These are phyloP conservation scores for Cylindrodendrum hubeiense DNA, from an alignment of 2,329 filamentous ascomycete genomes.

Conservation along the genomic window DNA sequence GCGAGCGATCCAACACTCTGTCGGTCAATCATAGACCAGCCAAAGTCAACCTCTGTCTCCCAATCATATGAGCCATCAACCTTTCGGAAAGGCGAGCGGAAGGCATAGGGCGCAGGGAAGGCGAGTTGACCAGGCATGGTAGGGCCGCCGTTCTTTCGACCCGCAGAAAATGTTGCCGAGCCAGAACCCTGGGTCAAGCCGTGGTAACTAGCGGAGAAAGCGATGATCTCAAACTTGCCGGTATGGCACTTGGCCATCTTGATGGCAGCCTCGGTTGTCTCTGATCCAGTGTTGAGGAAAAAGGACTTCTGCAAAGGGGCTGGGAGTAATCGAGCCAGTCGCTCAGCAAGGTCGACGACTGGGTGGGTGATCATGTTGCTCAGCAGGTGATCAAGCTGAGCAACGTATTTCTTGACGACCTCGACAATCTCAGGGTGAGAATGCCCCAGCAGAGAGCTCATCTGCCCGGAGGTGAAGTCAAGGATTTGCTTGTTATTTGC, in stretches of 20 bases:
- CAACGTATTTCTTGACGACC: constrained; percentile 60
- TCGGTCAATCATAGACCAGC: constrained; percentile 70
- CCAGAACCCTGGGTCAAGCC: constrained; percentile 68
- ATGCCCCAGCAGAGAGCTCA: constrained; percentile 69
- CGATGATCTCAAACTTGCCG: constrained; percentile 74
- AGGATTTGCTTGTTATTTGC: constrained; percentile 59
- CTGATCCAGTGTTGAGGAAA: constrained; percentile 68
- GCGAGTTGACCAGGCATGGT: constrained; percentile 67
- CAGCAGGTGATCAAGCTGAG: constrained; percentile 67
- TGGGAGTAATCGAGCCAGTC: constrained; percentile 61
- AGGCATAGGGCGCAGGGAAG: constrained; percentile 71
- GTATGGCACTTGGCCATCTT: constrained; percentile 73
- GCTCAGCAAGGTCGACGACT: constrained; percentile 65
- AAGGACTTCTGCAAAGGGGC: constrained; percentile 63
- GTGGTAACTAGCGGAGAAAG: constrained; percentile 69
- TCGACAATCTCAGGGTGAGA: constrained; percentile 68
- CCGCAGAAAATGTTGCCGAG: constrained; percentile 66
- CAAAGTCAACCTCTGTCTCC: constrained; percentile 73
- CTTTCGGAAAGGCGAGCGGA: constrained; percentile 71
- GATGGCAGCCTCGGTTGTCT: constrained; percentile 71
- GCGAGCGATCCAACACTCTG: constrained; percentile 71
- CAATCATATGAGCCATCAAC: constrained; percentile 73
- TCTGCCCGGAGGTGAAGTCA: constrained; percentile 71
- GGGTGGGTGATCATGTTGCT: constrained; percentile 68
- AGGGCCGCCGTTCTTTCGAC: constrained; percentile 59